A percentile compares a stretch with the other conserved stretches of the same genome.
Evolutionary conservation across 257 asterid genomes (phyloP).

Genomic region (Petunia axillaris): DNA sequence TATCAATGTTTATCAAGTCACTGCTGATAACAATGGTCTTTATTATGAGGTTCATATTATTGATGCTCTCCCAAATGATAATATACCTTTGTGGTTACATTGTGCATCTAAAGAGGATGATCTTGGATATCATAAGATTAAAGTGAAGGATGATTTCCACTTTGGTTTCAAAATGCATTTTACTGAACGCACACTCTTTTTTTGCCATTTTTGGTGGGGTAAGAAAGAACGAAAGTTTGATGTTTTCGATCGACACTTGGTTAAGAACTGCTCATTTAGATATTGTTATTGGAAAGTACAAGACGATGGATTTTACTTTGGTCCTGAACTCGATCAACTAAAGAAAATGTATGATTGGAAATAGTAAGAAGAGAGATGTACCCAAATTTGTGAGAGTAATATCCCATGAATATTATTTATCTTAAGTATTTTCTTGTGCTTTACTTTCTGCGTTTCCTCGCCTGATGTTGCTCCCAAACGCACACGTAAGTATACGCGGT

Average conservation of each 20-base stretch:
- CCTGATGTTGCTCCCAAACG: no score
- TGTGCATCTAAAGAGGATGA: background rate
- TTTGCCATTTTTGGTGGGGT: background rate
- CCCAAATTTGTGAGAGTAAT: background rate
- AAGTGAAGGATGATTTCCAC: background rate
- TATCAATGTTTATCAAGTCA: background rate
- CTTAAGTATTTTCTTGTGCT: no score
- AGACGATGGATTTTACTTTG: background rate
- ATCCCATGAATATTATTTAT: no score
- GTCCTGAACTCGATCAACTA: slow-evolving; percentile 10
- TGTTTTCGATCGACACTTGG: background rate
- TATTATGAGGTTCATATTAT: background rate
- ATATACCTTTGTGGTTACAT: background rate
- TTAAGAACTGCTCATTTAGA: background rate
- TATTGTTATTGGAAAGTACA: slow-evolving; percentile 18
- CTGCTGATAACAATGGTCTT: background rate
- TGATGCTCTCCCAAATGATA: background rate
- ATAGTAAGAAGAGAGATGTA: background rate
- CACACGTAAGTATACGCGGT: no score
- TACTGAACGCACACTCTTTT: background rate
- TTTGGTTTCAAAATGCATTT: background rate
- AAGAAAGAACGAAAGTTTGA: background rate
- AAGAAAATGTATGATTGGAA: background rate
- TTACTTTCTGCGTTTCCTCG: no score
- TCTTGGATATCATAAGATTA: background rate